A percentile compares a stretch with the other conserved stretches of the same genome.
Conservation (phyloP, 2,329 filamentous ascomycete genomes). For the Botryotinia calthae region DNA sequence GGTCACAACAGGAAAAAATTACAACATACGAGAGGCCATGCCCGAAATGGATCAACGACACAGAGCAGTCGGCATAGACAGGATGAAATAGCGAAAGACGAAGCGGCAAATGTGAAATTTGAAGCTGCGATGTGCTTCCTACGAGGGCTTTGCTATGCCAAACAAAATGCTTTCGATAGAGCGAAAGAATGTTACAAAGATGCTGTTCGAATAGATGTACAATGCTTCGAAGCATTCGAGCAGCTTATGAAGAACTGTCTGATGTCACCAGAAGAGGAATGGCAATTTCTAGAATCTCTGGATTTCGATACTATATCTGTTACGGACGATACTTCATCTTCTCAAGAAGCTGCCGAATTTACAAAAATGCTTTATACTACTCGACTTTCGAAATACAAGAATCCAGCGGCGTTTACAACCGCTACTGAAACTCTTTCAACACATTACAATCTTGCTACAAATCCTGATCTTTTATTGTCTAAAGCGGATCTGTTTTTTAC, state of each 20-base stretch:
- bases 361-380: constrained; percentile 96
- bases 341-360: constrained; percentile 88
- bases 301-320: constrained; percentile 82
- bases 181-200: constrained; percentile 99
- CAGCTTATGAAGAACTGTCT: constrained; percentile 96
- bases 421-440: constrained; percentile 90
- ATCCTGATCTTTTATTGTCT: constrained; percentile 86
- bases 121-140: constrained; percentile 98
- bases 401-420: constrained; percentile 75
- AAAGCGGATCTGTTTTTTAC: constrained; percentile 91
- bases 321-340: constrained; percentile 60
- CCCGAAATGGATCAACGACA: constrained; percentile 50
- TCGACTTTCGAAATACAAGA: constrained; percentile 89
- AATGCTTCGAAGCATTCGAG: constrained; percentile 97
- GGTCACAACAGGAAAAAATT: constrained; percentile 67
- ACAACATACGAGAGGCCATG: constrained; percentile 59
- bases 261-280: constrained; percentile 73
- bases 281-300: constrained; percentile 68
- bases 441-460: constrained; percentile 82
- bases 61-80: constrained; percentile 35
- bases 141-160: constrained; percentile 88
- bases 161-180: constrained; percentile 94
- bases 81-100: constrained; percentile 51
- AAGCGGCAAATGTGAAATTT: constrained; percentile 73
- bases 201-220: constrained; percentile 92